These are phyloP conservation scores for Clohesyomyces aquaticus DNA, from an alignment of 495 filamentous ascomycete genomes.

Conservation along the genomic window DNA sequence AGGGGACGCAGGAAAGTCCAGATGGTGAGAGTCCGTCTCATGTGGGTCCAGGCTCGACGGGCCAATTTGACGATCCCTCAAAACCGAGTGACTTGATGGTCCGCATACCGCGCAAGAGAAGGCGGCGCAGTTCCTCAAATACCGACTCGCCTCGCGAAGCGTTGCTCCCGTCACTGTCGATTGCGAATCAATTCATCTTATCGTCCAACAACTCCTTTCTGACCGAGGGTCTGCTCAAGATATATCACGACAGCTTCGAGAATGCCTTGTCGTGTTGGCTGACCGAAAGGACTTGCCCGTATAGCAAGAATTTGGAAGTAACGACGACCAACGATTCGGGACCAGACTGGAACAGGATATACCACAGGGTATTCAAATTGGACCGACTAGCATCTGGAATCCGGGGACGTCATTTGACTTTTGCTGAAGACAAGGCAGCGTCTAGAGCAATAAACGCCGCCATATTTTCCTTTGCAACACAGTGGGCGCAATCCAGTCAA, in stretches of 20 bases:
- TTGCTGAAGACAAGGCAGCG: slow-evolving; percentile 46
- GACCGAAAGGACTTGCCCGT: slow-evolving; percentile 54
- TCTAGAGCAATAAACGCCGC: slow-evolving; percentile 49
- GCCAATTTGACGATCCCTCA: neutral
- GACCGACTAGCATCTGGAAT: slow-evolving; percentile 47
- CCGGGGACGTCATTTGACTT: slow-evolving; percentile 45
- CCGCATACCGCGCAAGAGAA: slow-evolving; percentile 21
- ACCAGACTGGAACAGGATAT: slow-evolving; percentile 53
- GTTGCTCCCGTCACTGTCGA: neutral
- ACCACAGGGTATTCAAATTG: slow-evolving; percentile 50
- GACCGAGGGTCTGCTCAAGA: slow-evolving; percentile 48
- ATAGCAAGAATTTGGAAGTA: slow-evolving; percentile 34
- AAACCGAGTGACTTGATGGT: neutral
- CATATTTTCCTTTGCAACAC: slow-evolving; percentile 55
- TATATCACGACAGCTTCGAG: slow-evolving; percentile 57
- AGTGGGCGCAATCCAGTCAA: slow-evolving; percentile 50
- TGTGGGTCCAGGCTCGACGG: neutral
- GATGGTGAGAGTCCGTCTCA: neutral
- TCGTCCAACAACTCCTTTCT: slow-evolving; percentile 44
- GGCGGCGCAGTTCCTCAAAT: slow-evolving; percentile 19
- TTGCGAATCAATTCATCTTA: slow-evolving; percentile 18
- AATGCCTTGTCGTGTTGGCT: slow-evolving; percentile 56
- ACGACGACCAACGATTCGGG: slow-evolving; percentile 45
- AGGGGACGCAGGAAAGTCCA: slow-evolving; percentile 6
- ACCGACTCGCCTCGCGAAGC: neutral